Evolutionary conservation across 2,329 filamentous ascomycete genomes (phyloP).

Genomic region (Xylaria sp.): DNA sequence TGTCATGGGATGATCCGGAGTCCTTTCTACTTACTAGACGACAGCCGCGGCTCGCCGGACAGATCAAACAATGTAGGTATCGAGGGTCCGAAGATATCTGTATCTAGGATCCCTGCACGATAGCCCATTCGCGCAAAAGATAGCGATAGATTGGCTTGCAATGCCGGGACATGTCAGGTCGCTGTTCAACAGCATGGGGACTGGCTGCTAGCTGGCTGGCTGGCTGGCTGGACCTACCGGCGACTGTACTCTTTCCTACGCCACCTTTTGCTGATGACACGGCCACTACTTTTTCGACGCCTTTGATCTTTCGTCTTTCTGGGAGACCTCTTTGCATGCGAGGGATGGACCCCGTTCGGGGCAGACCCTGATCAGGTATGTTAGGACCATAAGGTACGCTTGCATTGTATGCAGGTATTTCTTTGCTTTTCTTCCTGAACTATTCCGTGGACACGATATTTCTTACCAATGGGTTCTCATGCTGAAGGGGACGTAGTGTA

Average conservation of each 20-base stretch:
- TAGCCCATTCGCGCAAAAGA: conserved; percentile 78
- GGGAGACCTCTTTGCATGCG: conserved; percentile 78
- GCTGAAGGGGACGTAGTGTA: conserved; percentile 48
- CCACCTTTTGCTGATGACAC: conserved; percentile 96
- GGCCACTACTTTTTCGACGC: conserved; percentile 89
- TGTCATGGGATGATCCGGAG: neutral
- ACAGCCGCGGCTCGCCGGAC: conserved; percentile 70
- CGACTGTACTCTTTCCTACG: conserved; percentile 94
- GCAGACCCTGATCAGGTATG: conserved; percentile 68
- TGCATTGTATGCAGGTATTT: neutral
- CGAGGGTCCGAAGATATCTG: conserved; percentile 94
- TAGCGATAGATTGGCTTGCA: conserved; percentile 70
- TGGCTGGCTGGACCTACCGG: conserved; percentile 49
- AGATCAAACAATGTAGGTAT: conserved; percentile 87
- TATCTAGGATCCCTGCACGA: conserved; percentile 82
- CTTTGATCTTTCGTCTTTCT: conserved; percentile 70
- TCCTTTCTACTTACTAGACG: conserved; percentile 51
- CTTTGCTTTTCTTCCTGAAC: neutral
- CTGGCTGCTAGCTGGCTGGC: neutral
- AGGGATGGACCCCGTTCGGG: conserved; percentile 67
- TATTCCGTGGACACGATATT: neutral
- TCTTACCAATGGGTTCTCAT: conserved; percentile 83
- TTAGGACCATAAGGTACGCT: neutral
- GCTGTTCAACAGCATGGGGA: neutral
- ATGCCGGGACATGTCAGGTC: neutral